Percentiles rank a stretch among this genome's conserved stretches.
Conservation (phyloP, 1,284 basidiomycete species). For the Lentinus polychrous region DNA sequence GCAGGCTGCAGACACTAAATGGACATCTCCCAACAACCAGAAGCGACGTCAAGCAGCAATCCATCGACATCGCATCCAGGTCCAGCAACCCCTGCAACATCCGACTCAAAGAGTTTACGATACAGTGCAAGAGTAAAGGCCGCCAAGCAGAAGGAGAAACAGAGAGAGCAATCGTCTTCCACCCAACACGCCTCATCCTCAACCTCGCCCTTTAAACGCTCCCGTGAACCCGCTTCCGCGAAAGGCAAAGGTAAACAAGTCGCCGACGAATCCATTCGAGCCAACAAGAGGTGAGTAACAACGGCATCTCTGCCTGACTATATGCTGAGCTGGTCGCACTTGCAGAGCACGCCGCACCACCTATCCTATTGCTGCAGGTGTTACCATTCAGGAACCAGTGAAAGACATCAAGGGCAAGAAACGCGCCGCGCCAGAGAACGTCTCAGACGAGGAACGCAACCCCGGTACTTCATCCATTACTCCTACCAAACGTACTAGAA, state of each 20-base stretch:
- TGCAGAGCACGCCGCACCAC: constrained; percentile 53
- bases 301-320: constrained; percentile 14
- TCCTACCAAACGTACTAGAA: constrained; percentile 51
- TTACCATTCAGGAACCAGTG: constrained; percentile 69
- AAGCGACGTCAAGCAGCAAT: constrained; percentile 59
- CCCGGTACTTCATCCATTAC: constrained; percentile 33
- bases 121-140: constrained; percentile 73
- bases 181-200: constrained; percentile 33
- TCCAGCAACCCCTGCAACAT: constrained; percentile 20
- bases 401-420: constrained; percentile 80
- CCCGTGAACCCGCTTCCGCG: constrained; percentile 37
- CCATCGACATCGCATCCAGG: constrained; percentile 25
- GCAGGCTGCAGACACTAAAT: constrained; percentile 79
- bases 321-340: constrained; percentile 7
- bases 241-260: constrained; percentile 63
- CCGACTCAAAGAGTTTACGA: constrained; percentile 47
- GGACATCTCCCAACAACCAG: constrained; percentile 68
- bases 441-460: constrained; percentile 50
- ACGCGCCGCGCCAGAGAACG: constrained; percentile 65
- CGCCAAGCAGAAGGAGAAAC: constrained; percentile 51
- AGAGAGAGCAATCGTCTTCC: constrained; percentile 31
- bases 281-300: constrained; percentile 51
- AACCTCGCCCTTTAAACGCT: constrained; percentile 43
- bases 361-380: constrained; percentile 35
- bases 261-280: constrained; percentile 40